Evolutionary conservation across 148 eudicot genomes (phyloP).

Genomic region (Pouteria glomerata): DNA sequence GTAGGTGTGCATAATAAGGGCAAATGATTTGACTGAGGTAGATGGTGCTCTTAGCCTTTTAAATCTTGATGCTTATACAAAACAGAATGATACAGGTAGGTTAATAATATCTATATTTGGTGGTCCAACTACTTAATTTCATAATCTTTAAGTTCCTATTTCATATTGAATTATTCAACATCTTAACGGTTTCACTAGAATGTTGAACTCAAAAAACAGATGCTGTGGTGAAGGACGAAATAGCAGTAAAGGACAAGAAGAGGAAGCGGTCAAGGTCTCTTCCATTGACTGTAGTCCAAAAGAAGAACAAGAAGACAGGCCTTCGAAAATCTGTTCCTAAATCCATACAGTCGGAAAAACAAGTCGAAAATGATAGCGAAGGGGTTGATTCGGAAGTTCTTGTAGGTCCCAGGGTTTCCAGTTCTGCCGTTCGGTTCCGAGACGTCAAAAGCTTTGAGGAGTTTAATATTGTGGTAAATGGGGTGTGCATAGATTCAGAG

Average conservation of each 20-base stretch:
- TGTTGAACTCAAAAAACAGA: slow-evolving; percentile 6
- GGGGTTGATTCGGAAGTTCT: slow-evolving; percentile 33
- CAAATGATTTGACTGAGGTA: slow-evolving; percentile 31
- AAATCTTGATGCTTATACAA: slow-evolving; percentile 19
- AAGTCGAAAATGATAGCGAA: slow-evolving; percentile 24
- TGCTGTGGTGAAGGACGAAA: slow-evolving; percentile 5
- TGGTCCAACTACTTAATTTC: background rate
- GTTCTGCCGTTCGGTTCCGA: slow-evolving; percentile 12
- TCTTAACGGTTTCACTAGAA: background rate
- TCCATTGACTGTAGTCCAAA: slow-evolving; percentile 16
- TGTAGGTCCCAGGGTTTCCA: slow-evolving; percentile 19
- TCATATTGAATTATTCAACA: background rate
- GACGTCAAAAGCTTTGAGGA: slow-evolving; percentile 39
- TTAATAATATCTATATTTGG: background rate
- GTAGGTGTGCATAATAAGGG: slow-evolving; percentile 50
- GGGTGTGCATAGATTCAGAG: slow-evolving; percentile 42
- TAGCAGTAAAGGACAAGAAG: slow-evolving; percentile 18
- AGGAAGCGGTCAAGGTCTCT: slow-evolving; percentile 26
- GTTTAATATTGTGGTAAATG: slow-evolving; percentile 29
- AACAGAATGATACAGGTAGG: slow-evolving; percentile 30
- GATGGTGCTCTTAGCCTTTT: slow-evolving; percentile 40
- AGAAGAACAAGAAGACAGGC: slow-evolving; percentile 19
- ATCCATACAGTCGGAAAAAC: slow-evolving; percentile 15
- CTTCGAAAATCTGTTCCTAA: slow-evolving; percentile 8
- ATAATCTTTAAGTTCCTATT: background rate